phyloP scores from a whole-genome alignment of 1,284 basidiomycete genomes.

The Testicularia cyperi region DNA sequence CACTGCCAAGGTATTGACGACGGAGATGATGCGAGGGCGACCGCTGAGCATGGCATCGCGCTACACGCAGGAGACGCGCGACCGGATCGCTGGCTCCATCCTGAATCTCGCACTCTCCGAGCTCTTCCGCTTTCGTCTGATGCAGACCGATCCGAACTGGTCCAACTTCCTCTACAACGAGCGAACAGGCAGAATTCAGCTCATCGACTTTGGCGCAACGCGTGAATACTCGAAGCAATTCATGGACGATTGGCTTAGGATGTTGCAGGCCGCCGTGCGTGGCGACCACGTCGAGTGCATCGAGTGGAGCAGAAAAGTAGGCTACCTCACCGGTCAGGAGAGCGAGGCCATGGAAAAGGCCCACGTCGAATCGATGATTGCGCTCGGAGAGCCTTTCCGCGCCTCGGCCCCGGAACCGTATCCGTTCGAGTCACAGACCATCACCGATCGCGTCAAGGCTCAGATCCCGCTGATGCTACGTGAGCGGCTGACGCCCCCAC shows the following conservation, averaged over 20 bases:
- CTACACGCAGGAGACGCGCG: conserved; percentile 70
- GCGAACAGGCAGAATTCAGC: conserved; percentile 66
- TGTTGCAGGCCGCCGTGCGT: conserved; percentile 75
- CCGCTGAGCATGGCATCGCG: conserved; percentile 72
- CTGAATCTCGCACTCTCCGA: conserved; percentile 86
- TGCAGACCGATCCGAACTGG: conserved; percentile 99
- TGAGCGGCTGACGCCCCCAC: conserved; percentile 86
- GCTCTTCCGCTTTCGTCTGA: conserved; percentile 83
- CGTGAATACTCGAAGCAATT: conserved; percentile 82
- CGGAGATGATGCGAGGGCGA: conserved; percentile 80
- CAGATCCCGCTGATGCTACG: conserved; percentile 89
- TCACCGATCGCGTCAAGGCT: conserved; percentile 73
- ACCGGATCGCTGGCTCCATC: conserved; percentile 82
- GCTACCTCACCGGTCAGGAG: conserved; percentile 89
- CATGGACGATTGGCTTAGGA: conserved; percentile 81
- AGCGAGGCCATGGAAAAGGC: conserved; percentile 85
- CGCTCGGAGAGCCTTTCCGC: conserved; percentile 77
- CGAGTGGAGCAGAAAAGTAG: conserved; percentile 74
- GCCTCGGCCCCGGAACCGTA: conserved; percentile 67
- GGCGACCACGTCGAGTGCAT: conserved; percentile 74
- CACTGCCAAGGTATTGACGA: conserved; percentile 80
- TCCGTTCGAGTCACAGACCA: conserved; percentile 69
- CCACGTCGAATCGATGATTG: conserved; percentile 78
- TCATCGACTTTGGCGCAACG: conserved; percentile 96
- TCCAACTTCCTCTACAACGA: conserved; percentile 91